phyloP scores from a whole-genome alignment of 305 asterid genomes.

The Euphrasia arctica region DNA sequence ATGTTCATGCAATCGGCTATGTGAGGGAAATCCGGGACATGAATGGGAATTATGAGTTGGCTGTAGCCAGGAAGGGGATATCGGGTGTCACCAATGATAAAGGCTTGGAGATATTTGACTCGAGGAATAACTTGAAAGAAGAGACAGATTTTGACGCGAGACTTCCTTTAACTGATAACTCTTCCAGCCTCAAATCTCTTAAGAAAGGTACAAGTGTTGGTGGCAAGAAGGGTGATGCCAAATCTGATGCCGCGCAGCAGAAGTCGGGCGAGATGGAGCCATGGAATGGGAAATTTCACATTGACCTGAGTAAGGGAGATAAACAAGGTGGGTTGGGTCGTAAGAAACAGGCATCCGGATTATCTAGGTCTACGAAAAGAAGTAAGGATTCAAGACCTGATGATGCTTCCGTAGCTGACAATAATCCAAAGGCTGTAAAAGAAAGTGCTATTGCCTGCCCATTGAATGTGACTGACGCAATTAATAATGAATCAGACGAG shows the following conservation, averaged over 20 bases:
- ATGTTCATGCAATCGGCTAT: constrained; percentile 33
- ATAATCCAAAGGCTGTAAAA: constrained; percentile 41
- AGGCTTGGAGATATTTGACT: constrained; percentile 35
- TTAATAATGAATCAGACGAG: constrained; percentile 34
- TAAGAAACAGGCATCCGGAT: constrained; percentile 37
- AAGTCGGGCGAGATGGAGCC: constrained; percentile 33
- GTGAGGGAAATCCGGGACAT: constrained; percentile 36
- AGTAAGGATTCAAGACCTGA: constrained; percentile 36
- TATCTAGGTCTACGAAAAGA: constrained; percentile 35
- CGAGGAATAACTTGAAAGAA: constrained; percentile 30
- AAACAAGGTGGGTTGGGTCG: constrained; percentile 36
- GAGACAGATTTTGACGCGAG: constrained; percentile 29
- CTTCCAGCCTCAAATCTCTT: constrained; percentile 32
- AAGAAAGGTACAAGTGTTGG: constrained; percentile 30
- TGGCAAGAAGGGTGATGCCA: constrained; percentile 37
- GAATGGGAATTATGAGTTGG: constrained; percentile 38
- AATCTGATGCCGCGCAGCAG: constrained; percentile 26
- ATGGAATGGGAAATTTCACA: constrained; percentile 38
- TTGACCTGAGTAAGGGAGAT: constrained; percentile 43
- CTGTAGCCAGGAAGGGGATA: constrained; percentile 37
- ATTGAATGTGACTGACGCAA: constrained; percentile 35
- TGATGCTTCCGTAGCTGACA: constrained; percentile 42
- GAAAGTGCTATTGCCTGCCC: constrained; percentile 31
- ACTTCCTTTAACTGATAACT: constrained; percentile 29
- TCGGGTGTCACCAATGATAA: constrained; percentile 24